phyloP scores from a whole-genome alignment of 2,329 filamentous ascomycete species.

The Ceratocystis destructans region DNA sequence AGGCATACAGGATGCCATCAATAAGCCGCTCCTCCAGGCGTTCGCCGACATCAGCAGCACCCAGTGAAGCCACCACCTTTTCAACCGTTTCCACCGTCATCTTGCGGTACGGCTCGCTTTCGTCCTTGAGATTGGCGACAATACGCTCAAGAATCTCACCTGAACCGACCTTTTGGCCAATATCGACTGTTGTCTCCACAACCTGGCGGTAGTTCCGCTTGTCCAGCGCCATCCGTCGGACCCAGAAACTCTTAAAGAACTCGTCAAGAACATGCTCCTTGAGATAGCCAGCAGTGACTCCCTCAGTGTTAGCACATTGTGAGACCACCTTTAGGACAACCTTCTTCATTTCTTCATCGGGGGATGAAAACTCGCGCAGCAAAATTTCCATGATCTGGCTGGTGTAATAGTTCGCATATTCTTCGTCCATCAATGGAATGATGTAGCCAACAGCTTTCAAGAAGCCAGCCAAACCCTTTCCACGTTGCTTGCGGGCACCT shows the following conservation, averaged over 20 bases:
- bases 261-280: conserved; percentile 91
- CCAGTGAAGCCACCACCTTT: conserved; percentile 85
- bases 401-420: conserved; percentile 98
- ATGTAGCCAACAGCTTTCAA: conserved; percentile 96
- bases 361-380: conserved; percentile 86
- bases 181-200: conserved; percentile 92
- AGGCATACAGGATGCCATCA: conserved; percentile 87
- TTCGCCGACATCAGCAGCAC: conserved; percentile 86
- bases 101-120: conserved; percentile 94
- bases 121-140: conserved; percentile 91
- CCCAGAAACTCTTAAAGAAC: conserved; percentile 99
- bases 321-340: conserved; percentile 95
- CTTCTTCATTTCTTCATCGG: conserved; percentile 99
- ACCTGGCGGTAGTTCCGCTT: conserved; percentile 97
- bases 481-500: conserved; percentile 86
- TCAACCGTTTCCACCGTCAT: conserved; percentile 98
- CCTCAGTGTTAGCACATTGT: conserved; percentile 85
- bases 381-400: conserved; percentile 98
- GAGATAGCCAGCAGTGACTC: conserved; percentile 85
- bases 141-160: conserved; percentile 89
- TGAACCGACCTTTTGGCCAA: conserved; percentile 95
- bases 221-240: conserved; percentile 88
- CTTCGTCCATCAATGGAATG: conserved; percentile 97
- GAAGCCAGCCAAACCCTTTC: conserved; percentile 90
- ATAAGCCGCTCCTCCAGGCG: conserved; percentile 85